A percentile compares a stretch with the other conserved stretches of the same genome.
Conservation (phyloP, 2,329 filamentous ascomycete species). For the Zasmidium angulare region DNA sequence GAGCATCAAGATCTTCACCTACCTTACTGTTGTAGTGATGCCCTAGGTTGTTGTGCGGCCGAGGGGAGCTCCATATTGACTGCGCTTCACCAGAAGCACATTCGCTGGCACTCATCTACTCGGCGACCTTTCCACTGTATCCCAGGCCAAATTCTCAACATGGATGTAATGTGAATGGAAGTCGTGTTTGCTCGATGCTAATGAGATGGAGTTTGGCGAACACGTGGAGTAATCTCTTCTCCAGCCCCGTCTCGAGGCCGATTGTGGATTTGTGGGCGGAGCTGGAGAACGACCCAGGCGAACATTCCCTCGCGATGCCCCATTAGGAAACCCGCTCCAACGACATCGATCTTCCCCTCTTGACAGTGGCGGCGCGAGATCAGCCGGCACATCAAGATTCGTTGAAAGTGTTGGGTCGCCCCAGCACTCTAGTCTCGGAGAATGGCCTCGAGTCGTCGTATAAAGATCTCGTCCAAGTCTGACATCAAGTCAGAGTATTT, state of each 20-base stretch:
- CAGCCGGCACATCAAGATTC: not conserved
- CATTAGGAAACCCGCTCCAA: not conserved
- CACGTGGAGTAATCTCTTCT: not conserved
- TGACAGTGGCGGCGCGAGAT: not conserved
- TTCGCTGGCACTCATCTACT: too few relatives aligned
- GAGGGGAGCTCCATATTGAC: too few relatives aligned
- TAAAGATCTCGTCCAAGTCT: conserved; percentile 41
- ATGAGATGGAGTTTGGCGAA: not conserved
- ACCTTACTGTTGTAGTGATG: too few relatives aligned
- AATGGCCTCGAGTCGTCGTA: conserved; percentile 19
- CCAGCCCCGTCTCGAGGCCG: not conserved
- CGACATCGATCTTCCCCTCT: not conserved
- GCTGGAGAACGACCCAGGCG: not conserved
- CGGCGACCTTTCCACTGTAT: too few relatives aligned
- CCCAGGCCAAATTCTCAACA: too few relatives aligned
- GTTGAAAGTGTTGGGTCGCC: not conserved
- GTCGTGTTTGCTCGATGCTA: too few relatives aligned
- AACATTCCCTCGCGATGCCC: not conserved
- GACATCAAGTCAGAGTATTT: conserved; percentile 41
- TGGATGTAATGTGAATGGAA: too few relatives aligned
- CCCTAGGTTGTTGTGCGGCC: too few relatives aligned
- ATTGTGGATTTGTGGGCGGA: not conserved
- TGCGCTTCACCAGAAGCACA: too few relatives aligned
- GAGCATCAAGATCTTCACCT: too few relatives aligned
- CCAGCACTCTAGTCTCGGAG: conserved; percentile 1